These are phyloP conservation scores for Tetrapisispora fleetii DNA, from an alignment of 805 yeast species.

Conservation along the genomic window DNA sequence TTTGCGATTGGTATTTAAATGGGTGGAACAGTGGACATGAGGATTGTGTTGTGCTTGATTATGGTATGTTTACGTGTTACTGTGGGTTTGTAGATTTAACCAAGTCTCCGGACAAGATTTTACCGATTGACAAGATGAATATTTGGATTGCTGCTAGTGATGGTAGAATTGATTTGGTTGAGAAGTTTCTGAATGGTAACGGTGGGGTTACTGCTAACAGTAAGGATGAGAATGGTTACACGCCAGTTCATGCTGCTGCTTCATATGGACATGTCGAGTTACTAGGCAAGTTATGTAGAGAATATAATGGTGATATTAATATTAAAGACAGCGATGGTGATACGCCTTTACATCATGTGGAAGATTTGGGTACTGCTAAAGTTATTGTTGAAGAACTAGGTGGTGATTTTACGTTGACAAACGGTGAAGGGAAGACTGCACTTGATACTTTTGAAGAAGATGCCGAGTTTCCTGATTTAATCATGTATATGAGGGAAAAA, in stretches of 20 bases:
- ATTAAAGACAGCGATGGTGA: slow-evolving; percentile 85
- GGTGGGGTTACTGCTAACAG: slow-evolving; percentile 49
- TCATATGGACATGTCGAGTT: slow-evolving; percentile 77
- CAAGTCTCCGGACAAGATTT: no score
- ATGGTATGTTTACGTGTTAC: no score
- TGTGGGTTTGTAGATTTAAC: no score
- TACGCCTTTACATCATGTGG: slow-evolving; percentile 88
- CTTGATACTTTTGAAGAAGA: slow-evolving; percentile 72
- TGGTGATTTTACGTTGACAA: slow-evolving; percentile 56
- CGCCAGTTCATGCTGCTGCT: slow-evolving; percentile 96
- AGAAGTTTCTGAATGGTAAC: slow-evolving; percentile 36
- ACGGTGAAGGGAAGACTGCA: slow-evolving; percentile 68
- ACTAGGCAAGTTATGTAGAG: slow-evolving; percentile 28
- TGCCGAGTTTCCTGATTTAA: slow-evolving; percentile 73
- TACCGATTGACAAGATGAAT: slow-evolving; percentile 33
- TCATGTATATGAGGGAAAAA: slow-evolving; percentile 45
- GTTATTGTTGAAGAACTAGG: slow-evolving; percentile 53
- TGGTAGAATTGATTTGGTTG: slow-evolving; percentile 52
- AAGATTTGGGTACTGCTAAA: slow-evolving; percentile 56
- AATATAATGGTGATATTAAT: slow-evolving; percentile 71
- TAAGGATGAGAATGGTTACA: slow-evolving; percentile 88
- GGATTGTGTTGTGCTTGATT: no score
- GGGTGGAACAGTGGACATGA: no score
- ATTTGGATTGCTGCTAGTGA: slow-evolving; percentile 96
- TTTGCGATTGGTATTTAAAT: no score